A percentile compares a stretch with the other conserved stretches of the same genome.
phyloP scores from a whole-genome alignment of 805 yeast genomes.

The Sugiyamaella mastotermitis region DNA sequence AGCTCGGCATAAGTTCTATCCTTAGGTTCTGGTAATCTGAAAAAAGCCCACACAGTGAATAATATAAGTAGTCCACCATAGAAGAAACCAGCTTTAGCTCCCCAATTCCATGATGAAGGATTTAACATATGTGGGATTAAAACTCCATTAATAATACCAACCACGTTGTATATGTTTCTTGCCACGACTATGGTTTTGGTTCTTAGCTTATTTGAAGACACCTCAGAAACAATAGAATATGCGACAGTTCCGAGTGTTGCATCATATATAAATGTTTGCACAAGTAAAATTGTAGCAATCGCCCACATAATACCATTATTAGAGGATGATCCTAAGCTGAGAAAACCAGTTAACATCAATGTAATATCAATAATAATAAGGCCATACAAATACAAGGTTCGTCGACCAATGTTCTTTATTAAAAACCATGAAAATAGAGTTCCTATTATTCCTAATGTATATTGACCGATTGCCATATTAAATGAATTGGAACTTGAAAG shows the following conservation, averaged over 20 bases:
- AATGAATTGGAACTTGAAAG: conserved; percentile 29
- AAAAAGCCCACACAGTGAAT: conserved; percentile 38
- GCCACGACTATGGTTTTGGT: conserved; percentile 38
- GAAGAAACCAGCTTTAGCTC: conserved; percentile 43
- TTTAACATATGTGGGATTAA: conserved; percentile 43
- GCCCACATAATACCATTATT: conserved; percentile 23
- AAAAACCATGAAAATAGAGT: conserved; percentile 25
- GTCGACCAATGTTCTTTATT: conserved; percentile 21
- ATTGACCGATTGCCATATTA: conserved; percentile 41
- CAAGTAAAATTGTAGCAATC: conserved; percentile 39
- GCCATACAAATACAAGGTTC: conserved; percentile 28
- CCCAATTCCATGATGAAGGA: conserved; percentile 40
- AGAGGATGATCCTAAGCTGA: conserved; percentile 26
- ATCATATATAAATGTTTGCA: conserved; percentile 41
- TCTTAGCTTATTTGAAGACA: conserved; percentile 37
- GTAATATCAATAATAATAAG: conserved; percentile 30
- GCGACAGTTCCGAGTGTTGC: conserved; percentile 40
- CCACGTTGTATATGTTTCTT: conserved; percentile 27
- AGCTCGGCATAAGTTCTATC: conserved; percentile 55
- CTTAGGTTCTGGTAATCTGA: conserved; percentile 54
- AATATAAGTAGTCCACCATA: conserved; percentile 34
- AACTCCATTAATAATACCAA: conserved; percentile 15
- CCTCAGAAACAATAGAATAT: conserved; percentile 37
- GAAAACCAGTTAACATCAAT: conserved; percentile 39
- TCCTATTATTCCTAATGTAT: conserved; percentile 41